Evolutionary conservation across 805 yeast species (phyloP).

Genomic region (Blastobotrys terrestris): DNA sequence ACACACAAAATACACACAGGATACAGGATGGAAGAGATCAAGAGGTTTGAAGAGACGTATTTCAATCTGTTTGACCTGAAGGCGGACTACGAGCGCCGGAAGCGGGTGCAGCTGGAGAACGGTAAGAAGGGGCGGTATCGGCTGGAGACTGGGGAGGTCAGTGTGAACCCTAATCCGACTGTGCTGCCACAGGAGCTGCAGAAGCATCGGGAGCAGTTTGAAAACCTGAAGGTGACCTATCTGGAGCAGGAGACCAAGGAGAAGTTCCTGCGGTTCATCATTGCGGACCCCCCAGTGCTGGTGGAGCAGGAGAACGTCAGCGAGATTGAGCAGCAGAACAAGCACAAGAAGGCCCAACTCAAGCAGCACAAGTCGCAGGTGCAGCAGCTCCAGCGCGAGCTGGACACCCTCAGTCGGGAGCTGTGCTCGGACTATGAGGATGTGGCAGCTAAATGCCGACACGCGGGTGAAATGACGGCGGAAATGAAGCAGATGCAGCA

Average conservation of each 20-base stretch:
- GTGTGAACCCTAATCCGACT: slow-evolving; percentile 16
- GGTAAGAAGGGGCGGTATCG: slow-evolving; percentile 9
- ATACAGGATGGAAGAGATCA: slow-evolving; percentile 2
- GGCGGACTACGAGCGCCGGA: slow-evolving; percentile 10
- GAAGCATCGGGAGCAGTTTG: slow-evolving; percentile 31
- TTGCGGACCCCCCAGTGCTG: slow-evolving; percentile 30
- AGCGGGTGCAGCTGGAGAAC: slow-evolving; percentile 3
- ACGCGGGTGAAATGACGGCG: slow-evolving; percentile 27
- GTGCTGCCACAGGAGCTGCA: slow-evolving; percentile 15
- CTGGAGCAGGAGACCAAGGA: slow-evolving; percentile 69
- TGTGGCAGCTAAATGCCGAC: slow-evolving; percentile 19
- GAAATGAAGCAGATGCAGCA: slow-evolving; percentile 28
- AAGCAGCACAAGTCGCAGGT: slow-evolving; percentile 26
- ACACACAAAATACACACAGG: no score
- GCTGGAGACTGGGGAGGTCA: slow-evolving; percentile 7
- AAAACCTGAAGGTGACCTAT: slow-evolving; percentile 56
- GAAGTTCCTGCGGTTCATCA: slow-evolving; percentile 50
- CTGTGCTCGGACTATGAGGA: slow-evolving; percentile 17
- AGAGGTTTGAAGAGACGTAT: not conserved
- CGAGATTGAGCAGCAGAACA: slow-evolving; percentile 26
- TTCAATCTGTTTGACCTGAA: slow-evolving; percentile 13
- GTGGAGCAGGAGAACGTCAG: slow-evolving; percentile 34
- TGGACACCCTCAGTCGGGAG: slow-evolving; percentile 14
- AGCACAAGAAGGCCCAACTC: slow-evolving; percentile 26
- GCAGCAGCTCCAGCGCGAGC: slow-evolving; percentile 15